phyloP scores from a whole-genome alignment of 371 early-diverging fungal genomes.

The Syncephalastrum sp. region DNA sequence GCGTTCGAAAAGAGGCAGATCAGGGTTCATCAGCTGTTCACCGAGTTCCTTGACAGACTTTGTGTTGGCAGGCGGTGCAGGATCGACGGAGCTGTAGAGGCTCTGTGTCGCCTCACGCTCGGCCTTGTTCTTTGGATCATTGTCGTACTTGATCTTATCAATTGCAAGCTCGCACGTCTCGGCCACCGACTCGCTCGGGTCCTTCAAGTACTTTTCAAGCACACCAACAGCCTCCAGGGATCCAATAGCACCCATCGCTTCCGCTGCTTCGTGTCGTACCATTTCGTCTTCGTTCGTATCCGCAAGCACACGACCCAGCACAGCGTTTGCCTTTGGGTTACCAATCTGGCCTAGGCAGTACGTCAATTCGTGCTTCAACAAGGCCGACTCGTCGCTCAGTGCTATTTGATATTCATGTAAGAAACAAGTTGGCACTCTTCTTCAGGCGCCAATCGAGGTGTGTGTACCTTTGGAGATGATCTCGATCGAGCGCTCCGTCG shows the following conservation, averaged over 20 bases:
- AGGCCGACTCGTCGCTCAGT: constrained; percentile 85
- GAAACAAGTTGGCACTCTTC: background rate
- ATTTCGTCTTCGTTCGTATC: constrained; percentile 85
- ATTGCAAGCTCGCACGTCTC: constrained; percentile 97
- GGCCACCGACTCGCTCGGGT: constrained; percentile 67
- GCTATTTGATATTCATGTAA: constrained; percentile 39
- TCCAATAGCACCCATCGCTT: constrained; percentile 96
- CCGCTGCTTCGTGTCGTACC: constrained; percentile 94
- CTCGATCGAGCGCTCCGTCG: constrained; percentile 74
- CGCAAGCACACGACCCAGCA: constrained; percentile 69
- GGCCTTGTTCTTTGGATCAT: constrained; percentile 45
- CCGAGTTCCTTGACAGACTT: constrained; percentile 67
- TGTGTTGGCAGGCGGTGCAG: constrained; percentile 82
- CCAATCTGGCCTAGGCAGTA: constrained; percentile 99
- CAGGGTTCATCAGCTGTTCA: constrained; percentile 67
- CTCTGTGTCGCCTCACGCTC: constrained; percentile 46
- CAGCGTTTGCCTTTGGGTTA: constrained; percentile 76
- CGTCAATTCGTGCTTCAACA: constrained; percentile 98
- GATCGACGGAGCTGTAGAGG: constrained; percentile 84
- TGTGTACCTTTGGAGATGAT: constrained; percentile 79
- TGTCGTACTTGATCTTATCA: constrained; percentile 80
- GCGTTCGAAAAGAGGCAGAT: constrained; percentile 83
- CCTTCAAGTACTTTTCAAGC: constrained; percentile 73
- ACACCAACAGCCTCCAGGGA: constrained; percentile 62
- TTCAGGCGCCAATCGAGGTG: background rate